Base-by-base conservation (phyloP, 2,329 filamentous ascomycete genomes). In the Ramularia collo-cygni region DNA sequence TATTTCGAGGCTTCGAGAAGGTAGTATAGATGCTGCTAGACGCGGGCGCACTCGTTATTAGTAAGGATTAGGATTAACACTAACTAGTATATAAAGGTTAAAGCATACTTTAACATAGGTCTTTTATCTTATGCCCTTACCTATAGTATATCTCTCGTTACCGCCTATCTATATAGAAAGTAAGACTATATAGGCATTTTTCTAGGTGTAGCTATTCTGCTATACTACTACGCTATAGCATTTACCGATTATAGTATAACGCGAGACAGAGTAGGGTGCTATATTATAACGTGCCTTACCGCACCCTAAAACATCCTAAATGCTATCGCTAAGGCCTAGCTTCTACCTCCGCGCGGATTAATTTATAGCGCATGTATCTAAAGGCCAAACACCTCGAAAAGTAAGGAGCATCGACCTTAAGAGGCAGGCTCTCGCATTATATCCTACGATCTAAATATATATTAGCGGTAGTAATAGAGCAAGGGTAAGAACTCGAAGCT, bases 11-110 rank as follows among this genome's bases (percentile, higher is more conserved):
- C 16, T 27, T 29, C 10, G 16, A 28, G 15, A 21, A 44, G 4
- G 17, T 39, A 4, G 33, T 38, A n/a, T 15, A 39, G 33, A 33
- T 37, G 28, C 37, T 43, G 4, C 35, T 39, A 10, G 5, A 43
- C 16, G 35, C 28, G 14, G 40, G 28, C 13, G 40, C 40, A 13
- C 34, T 28, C 9, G 38, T 28, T 18, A 16, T 15, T 16, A n/a
- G 8, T n/a, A 14, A 15, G 8, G 8, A 32, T n/a, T 8, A 32
- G 15, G 15, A 32, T 32, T n/a, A n/a, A 8, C 26, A 27, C n/a
- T 27, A n/a, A 27, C 26, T 27, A 27, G 26, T n/a, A n/a, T n/a
- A n/a, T 27, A 27, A 27, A 27, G 26, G 26, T 27, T n/a, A 8
- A 27, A 27, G 26, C n/a, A 27, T 27, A 27, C 8, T 27, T 8